Evolutionary conservation across 2,329 filamentous ascomycete genomes (phyloP), one percentile per base, ranked within the genome.

Genomic region (Phialophora verrucosa): DNA sequence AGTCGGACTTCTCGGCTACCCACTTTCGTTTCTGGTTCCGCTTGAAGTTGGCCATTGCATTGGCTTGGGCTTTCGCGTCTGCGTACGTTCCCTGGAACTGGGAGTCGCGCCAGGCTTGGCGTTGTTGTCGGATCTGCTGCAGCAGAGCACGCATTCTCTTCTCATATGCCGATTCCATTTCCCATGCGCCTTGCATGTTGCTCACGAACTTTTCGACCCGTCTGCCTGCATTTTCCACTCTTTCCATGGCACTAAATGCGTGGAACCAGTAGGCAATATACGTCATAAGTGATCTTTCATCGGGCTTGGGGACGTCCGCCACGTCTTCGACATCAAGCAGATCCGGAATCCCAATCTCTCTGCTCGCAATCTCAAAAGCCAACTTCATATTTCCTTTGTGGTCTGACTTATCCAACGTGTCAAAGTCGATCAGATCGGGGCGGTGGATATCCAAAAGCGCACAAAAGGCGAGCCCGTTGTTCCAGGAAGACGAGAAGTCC

Each of bases 241-340:
- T 91, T 81, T 99, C 95, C 89, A 99, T 96, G 76, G 98, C 94
- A 32, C 94, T 98, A 78, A 99, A 99, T 73, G 95, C 95, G 77
- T 99, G 95, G 85, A 99, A 99, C 95, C 95, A 99, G 83, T 99
- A 99, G 70, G 95, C 95, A 74, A 99, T 99, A 79, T 99, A 99
- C 0, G 95, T 99, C 95, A 99, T 99, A 76, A 99, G 85, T 77
- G 91, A 96, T 73, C 92, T 90, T 80, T 99, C 95, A 77, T 99
- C 95, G 27, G 95, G 95, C 81, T 95, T 96, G 27, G 93, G 87
- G 31, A 99, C 94, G 77, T 99, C 95, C 78, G 92, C 97, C 23
- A 99, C 95, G 82, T 99, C 95, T 79, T 99, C 95, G 14, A 98
- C 95, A 78, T 99, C 95, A 66, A 99, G 86, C 76, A 99, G 84